phyloP scores from a whole-genome alignment of 1,284 basidiomycete species.

The Puccinia triticina region DNA sequence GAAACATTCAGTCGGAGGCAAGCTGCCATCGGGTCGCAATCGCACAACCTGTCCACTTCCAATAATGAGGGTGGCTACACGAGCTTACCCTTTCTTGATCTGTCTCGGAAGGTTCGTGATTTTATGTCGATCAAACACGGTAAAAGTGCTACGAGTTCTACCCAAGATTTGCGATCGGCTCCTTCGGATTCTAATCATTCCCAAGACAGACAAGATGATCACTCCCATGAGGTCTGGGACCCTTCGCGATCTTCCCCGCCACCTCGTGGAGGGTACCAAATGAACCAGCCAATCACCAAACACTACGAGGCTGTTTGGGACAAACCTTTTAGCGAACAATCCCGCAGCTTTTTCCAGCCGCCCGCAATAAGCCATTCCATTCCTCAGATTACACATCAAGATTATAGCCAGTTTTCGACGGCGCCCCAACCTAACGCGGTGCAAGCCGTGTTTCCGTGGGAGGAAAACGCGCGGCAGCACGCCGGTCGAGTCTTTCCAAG shows the following conservation, averaged over 20 bases:
- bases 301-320: slow-evolving; percentile 65
- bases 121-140: not conserved
- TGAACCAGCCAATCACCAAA: slow-evolving; percentile 62
- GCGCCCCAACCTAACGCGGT: slow-evolving; percentile 73
- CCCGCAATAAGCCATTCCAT: slow-evolving; percentile 61
- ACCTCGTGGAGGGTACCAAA: slow-evolving; percentile 62
- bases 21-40: not conserved
- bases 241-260: slow-evolving; percentile 61
- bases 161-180: slow-evolving; percentile 61
- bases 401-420: slow-evolving; percentile 63
- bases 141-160: slow-evolving; percentile 56
- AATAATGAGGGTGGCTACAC: slow-evolving; percentile 32
- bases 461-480: slow-evolving; percentile 68
- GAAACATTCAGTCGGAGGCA: slow-evolving; percentile 31
- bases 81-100: slow-evolving; percentile 35
- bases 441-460: slow-evolving; percentile 90
- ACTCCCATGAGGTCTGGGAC: slow-evolving; percentile 61
- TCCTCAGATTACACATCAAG: slow-evolving; percentile 60
- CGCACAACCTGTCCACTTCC: not conserved
- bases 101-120: slow-evolving; percentile 1
- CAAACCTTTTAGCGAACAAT: slow-evolving; percentile 56
- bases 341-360: slow-evolving; percentile 66
- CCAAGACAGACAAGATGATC: slow-evolving; percentile 40
- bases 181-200: slow-evolving; percentile 18
- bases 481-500: slow-evolving; percentile 76